These are phyloP conservation scores for Catharanthus roseus DNA, from an alignment of 257 asterid species.

Conservation along the genomic window DNA sequence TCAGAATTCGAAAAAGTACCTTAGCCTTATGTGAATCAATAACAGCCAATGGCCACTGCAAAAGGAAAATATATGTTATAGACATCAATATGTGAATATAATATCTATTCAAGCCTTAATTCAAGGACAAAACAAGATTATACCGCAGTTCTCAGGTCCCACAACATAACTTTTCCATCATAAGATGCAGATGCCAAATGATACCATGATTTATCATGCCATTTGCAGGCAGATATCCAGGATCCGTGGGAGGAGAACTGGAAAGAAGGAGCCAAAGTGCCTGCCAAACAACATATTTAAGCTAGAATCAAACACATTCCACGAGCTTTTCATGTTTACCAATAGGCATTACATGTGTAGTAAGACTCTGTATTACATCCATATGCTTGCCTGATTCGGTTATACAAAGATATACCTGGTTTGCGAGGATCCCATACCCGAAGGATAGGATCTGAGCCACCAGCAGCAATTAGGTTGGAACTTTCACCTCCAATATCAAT, in stretches of 20 bases:
- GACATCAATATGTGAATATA: slow-evolving; percentile 14
- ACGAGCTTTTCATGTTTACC: background rate
- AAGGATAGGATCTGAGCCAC: slow-evolving; percentile 74
- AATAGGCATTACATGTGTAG: background rate
- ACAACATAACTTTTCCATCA: slow-evolving; percentile 95
- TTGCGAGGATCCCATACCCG: slow-evolving; percentile 99
- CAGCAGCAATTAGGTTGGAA: slow-evolving; percentile 82
- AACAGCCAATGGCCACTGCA: slow-evolving; percentile 90
- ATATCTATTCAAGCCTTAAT: background rate
- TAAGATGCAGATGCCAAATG: slow-evolving; percentile 87
- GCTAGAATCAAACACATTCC: background rate
- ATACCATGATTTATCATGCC: slow-evolving; percentile 86
- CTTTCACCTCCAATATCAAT: slow-evolving; percentile 96
- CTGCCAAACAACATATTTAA: slow-evolving; percentile 30
- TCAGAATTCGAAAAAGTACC: slow-evolving; percentile 35
- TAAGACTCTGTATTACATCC: background rate
- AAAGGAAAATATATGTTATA: slow-evolving; percentile 15
- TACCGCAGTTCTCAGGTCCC: slow-evolving; percentile 98
- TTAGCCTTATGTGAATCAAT: slow-evolving; percentile 76
- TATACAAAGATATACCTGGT: slow-evolving; percentile 50
- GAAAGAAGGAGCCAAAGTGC: slow-evolving; percentile 67
- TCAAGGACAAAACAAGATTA: slow-evolving; percentile 9
- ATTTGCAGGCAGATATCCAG: slow-evolving; percentile 95
- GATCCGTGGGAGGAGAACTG: slow-evolving; percentile 82
- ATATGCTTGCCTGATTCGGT: background rate